A percentile compares a stretch with the other conserved stretches of the same genome.
These are phyloP conservation scores for Camellia lanceoleosa DNA, from an alignment of 148 eudicot species.

Conservation along the genomic window DNA sequence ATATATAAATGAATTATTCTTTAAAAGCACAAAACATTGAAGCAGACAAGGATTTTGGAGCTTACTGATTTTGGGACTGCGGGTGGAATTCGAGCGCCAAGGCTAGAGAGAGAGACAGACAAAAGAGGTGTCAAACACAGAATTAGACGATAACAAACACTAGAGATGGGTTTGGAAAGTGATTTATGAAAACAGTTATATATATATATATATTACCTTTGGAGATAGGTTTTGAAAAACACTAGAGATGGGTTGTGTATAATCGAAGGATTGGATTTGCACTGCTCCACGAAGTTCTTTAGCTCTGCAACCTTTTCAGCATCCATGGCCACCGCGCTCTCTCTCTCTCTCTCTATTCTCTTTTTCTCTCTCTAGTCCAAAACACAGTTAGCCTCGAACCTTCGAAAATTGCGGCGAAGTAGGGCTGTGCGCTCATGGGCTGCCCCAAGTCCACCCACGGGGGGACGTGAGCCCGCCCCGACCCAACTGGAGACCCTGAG, in stretches of 20 bases:
- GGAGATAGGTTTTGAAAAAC: constrained; percentile 46
- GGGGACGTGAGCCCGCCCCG: too few species aligned
- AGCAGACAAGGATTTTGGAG: neutral
- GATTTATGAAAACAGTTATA: neutral
- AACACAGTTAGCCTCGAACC: too few species aligned
- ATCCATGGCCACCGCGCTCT: constrained; percentile 27
- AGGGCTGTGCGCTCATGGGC: too few species aligned
- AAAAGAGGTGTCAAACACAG: neutral
- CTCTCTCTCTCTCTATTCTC: constrained; percentile 4
- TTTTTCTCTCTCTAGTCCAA: too few species aligned
- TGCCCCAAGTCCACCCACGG: too few species aligned
- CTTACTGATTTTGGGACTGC: constrained; percentile 18
- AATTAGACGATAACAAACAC: neutral
- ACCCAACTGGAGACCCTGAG: too few species aligned
- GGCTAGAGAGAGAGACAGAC: constrained; percentile 15
- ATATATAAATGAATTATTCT: neutral
- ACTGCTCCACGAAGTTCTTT: constrained; percentile 40
- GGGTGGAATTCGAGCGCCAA: constrained; percentile 28
- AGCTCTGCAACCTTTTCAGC: constrained; percentile 33
- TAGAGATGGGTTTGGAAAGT: too few species aligned
- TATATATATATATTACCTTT: constrained; percentile 30
- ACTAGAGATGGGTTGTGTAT: constrained; percentile 43
- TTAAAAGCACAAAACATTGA: neutral
- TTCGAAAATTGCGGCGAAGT: too few species aligned
- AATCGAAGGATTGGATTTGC: constrained; percentile 50